Base-by-base conservation (phyloP, 2,329 filamentous ascomycete species). In the Fusarium decemcellulare region DNA sequence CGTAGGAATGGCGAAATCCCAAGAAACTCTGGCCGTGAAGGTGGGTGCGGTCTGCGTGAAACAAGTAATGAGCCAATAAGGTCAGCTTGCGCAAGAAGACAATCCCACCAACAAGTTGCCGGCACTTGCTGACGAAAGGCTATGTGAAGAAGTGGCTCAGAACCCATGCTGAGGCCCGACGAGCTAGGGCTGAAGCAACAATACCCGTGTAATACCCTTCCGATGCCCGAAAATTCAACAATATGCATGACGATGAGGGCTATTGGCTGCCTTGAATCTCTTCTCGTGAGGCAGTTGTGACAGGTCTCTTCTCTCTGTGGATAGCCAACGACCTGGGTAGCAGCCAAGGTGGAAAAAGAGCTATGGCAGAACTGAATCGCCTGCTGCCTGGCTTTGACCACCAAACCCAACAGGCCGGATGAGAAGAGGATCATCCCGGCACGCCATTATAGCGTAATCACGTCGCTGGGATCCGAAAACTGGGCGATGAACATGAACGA, bases 361-460 rank as follows among this genome's bases (percentile, higher is more conserved):
- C 32, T 42, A 48, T 34, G 32, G 30, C 37, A 37, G 29, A 16
- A 15, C 27, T 55, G 43, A 23, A 23, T 23, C 23, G 62, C 23
- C 55, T 42, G 30, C 44, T 39, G 9, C 27, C 23, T 39, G 40
- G 36, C 23, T 30, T 30, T 57, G 34, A 16, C 42, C 50, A 51
- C 43, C 16, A 65, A 59, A 65, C 62, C 71, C 71, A 65, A 47
- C 53, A 71, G 71, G 46, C 59, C 67, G 71, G 67, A 65, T 57
- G 61, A 62, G 64, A 55, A 64, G 56, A 70, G 67, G 69, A 66
- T 59, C 67, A 62, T 69, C 71, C 65, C 69, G 71, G 48, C 40
- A 65, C 65, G 65, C 69, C 65, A 71, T 67, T 67, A 66, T 67
- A 72, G 66, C 63, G 65, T 62, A 61, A 8, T 70, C 70, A 53